These are phyloP conservation scores for Gyrodon lividus DNA, from an alignment of 768 basidiomycete genomes.

Conservation along the genomic window DNA sequence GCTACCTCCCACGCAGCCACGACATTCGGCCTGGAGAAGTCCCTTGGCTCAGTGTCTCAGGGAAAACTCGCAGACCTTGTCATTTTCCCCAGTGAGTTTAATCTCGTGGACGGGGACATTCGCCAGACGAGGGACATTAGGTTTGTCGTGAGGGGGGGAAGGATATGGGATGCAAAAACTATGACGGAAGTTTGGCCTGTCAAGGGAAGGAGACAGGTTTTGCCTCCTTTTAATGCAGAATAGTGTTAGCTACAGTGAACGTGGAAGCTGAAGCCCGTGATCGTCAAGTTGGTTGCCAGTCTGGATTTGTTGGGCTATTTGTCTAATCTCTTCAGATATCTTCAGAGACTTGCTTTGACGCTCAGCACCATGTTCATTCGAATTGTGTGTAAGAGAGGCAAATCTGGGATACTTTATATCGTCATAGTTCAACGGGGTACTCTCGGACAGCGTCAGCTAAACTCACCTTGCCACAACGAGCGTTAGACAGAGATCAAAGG, in stretches of 20 bases:
- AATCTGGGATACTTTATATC: no score
- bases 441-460: no score
- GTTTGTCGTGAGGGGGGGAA: constrained; percentile 64
- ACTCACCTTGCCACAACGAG: no score
- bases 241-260: constrained; percentile 13
- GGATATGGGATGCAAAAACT: constrained; percentile 64
- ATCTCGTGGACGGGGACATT: constrained; percentile 56
- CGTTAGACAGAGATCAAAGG: no score
- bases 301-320: no score
- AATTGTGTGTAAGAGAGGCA: no score
- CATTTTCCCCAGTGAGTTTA: constrained; percentile 58
- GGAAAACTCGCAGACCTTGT: constrained; percentile 75
- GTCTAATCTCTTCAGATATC: no score
- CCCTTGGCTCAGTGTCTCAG: constrained; percentile 59
- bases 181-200: constrained; percentile 76
- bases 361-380: no score
- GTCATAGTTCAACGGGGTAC: no score
- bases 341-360: no score
- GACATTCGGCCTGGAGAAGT: constrained; percentile 59
- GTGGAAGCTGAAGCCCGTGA: no score
- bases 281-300: no score
- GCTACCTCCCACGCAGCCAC: constrained; percentile 66
- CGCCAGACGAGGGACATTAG: constrained; percentile 47
- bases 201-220: constrained; percentile 49
- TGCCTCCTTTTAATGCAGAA: constrained; percentile 60